Conservation (phyloP, 2,329 filamentous ascomycete species). For the Allantophomopsis cytisporea region DNA sequence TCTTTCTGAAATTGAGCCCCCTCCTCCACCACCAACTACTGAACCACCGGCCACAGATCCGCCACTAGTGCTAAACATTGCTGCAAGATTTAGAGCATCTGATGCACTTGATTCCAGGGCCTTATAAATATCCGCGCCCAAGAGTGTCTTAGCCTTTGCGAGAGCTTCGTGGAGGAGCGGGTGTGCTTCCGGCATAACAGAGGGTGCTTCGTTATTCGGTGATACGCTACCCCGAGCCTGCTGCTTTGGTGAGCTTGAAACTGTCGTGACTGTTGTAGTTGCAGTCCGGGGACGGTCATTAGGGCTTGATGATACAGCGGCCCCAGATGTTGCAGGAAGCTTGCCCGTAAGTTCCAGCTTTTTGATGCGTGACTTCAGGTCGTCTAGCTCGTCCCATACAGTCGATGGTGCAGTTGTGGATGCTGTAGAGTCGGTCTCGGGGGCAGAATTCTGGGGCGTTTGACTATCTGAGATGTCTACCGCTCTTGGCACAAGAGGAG, state of each 20-base stretch:
- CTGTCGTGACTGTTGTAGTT: slow-evolving; percentile 78
- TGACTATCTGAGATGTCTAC: slow-evolving; percentile 28
- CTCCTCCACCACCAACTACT: slow-evolving; percentile 33
- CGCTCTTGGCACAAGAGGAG: slow-evolving; percentile 38
- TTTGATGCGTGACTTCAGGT: slow-evolving; percentile 84
- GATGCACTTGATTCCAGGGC: slow-evolving; percentile 68
- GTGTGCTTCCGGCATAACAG: slow-evolving; percentile 43
- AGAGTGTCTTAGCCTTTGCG: slow-evolving; percentile 57
- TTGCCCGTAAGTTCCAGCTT: slow-evolving; percentile 85
- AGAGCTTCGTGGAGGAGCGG: slow-evolving; percentile 72
- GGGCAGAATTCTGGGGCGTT: slow-evolving; percentile 32
- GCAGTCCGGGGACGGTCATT: slow-evolving; percentile 82
- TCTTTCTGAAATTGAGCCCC: slow-evolving; percentile 50
- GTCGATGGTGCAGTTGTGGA: slow-evolving; percentile 85
- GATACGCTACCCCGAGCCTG: slow-evolving; percentile 34
- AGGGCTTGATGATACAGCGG: slow-evolving; percentile 46
- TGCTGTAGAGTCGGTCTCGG: slow-evolving; percentile 68
- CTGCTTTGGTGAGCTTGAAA: slow-evolving; percentile 80
- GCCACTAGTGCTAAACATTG: slow-evolving; percentile 62
- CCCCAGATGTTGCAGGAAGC: slow-evolving; percentile 67
- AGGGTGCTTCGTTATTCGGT: slow-evolving; percentile 28
- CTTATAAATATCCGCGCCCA: slow-evolving; percentile 60
- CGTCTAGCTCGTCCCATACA: slow-evolving; percentile 95
- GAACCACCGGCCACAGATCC: slow-evolving; percentile 18
- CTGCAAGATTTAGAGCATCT: slow-evolving; percentile 68